Conservation (phyloP, 169 alveolate species). For the Plasmodium vivax region DNA sequence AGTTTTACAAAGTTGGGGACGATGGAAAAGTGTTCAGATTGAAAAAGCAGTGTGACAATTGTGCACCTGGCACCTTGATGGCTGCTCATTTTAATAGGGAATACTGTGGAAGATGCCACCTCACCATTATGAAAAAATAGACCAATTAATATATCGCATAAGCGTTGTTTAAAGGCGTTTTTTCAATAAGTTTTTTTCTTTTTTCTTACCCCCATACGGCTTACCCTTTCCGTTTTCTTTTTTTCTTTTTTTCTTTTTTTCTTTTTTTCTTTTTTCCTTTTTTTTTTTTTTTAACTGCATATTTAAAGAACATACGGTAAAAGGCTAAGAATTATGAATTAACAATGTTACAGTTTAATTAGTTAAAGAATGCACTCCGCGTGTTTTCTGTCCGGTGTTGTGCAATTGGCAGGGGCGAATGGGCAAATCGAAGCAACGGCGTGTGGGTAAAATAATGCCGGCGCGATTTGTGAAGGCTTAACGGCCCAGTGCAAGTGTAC, state of each 20-base stretch:
- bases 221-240: neutral
- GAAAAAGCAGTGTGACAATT: slow-evolving; percentile 96
- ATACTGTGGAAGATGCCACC: slow-evolving; percentile 98
- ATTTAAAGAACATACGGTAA: neutral
- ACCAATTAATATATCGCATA: neutral
- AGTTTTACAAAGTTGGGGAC: slow-evolving; percentile 96
- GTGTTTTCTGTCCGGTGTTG: neutral
- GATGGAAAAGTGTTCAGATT: slow-evolving; percentile 94
- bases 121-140: slow-evolving; percentile 88
- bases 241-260: neutral
- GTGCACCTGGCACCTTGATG: slow-evolving; percentile 99
- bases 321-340: slow-evolving; percentile 28
- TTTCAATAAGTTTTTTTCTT: neutral
- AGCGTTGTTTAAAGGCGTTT: neutral
- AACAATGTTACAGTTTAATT: slow-evolving; percentile 24
- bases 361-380: neutral
- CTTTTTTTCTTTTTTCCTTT: neutral
- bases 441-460: neutral
- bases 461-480: neutral
- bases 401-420: neutral
- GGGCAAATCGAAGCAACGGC: neutral
- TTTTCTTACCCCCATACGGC: neutral
- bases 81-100: slow-evolving; percentile 98
- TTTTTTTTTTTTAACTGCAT: neutral
- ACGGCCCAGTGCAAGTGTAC: neutral